Conservation (phyloP, 177 flowering plant genomes). For the Telopea speciosissima region DNA sequence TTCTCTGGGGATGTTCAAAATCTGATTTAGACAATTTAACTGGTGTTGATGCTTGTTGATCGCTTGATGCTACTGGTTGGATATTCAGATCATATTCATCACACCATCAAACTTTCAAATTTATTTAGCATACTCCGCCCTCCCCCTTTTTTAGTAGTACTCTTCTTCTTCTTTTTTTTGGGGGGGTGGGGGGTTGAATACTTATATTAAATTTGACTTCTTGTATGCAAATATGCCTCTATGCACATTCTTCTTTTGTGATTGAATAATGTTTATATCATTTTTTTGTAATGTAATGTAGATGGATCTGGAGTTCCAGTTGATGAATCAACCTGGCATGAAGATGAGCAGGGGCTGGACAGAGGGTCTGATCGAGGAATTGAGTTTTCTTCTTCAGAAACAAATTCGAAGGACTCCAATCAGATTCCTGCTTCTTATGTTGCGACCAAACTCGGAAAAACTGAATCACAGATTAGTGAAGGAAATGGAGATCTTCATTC, state of each 20-base stretch:
- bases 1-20: not conserved
- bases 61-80: not conserved
- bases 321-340: constrained; percentile 32
- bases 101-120: not conserved
- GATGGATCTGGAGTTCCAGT: constrained; percentile 31
- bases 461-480: constrained; percentile 12
- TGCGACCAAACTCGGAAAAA: constrained; percentile 2
- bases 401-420: constrained; percentile 15
- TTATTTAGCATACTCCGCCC: no score
- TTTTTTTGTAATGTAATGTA: constrained; percentile 17
- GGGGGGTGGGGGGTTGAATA: no score
- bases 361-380: constrained; percentile 14
- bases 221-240: not conserved
- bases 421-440: constrained; percentile 15
- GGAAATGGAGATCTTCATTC: constrained; percentile 12
- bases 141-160: no score
- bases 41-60: not conserved
- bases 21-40: not conserved
- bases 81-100: not conserved
- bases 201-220: not conserved
- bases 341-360: constrained; percentile 17
- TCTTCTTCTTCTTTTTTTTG: no score
- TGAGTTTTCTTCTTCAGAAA: constrained; percentile 13
- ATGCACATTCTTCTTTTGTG: not conserved
- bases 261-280: not conserved